Conservation (phyloP, 495 filamentous ascomycete genomes). For the Trichoderma erinaceum region DNA sequence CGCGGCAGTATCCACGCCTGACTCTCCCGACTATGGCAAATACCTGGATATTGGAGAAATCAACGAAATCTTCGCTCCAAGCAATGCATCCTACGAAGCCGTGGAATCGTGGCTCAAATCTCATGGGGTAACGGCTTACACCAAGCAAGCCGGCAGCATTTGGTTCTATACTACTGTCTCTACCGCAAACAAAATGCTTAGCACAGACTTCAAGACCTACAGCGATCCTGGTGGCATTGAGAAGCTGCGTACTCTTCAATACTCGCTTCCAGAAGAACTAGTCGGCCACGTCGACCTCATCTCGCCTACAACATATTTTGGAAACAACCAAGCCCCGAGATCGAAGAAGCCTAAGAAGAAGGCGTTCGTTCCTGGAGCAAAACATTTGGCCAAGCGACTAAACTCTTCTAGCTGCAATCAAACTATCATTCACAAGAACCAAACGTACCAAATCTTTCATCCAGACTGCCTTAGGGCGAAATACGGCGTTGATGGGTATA, state of each 20-base stretch:
- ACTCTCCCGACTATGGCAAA: no score
- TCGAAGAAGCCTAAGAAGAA: neutral
- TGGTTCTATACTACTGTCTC: slow-evolving; percentile 44
- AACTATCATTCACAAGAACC: neutral
- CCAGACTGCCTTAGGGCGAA: slow-evolving; percentile 53
- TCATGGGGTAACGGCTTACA: slow-evolving; percentile 17
- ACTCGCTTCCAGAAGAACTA: slow-evolving; percentile 52
- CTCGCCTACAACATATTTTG: slow-evolving; percentile 55
- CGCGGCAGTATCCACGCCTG: no score
- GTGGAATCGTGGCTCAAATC: no score
- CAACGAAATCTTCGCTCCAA: no score
- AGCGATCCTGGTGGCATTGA: slow-evolving; percentile 19
- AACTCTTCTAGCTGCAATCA: slow-evolving; percentile 35
- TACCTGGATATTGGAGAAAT: no score
- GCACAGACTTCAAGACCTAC: neutral
- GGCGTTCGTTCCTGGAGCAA: slow-evolving; percentile 11
- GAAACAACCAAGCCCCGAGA: slow-evolving; percentile 28
- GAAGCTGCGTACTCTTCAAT: slow-evolving; percentile 51
- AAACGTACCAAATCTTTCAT: slow-evolving; percentile 37
- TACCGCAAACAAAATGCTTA: slow-evolving; percentile 44
- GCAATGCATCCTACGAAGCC: no score
- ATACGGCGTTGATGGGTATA: slow-evolving; percentile 53
- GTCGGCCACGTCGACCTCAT: slow-evolving; percentile 49
- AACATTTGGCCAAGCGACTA: slow-evolving; percentile 16
- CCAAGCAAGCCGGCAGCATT: slow-evolving; percentile 40